A percentile compares a stretch with the other conserved stretches of the same genome.
phyloP scores from a whole-genome alignment of 1,139 yeast genomes.

The Arxiozyma telluris region DNA sequence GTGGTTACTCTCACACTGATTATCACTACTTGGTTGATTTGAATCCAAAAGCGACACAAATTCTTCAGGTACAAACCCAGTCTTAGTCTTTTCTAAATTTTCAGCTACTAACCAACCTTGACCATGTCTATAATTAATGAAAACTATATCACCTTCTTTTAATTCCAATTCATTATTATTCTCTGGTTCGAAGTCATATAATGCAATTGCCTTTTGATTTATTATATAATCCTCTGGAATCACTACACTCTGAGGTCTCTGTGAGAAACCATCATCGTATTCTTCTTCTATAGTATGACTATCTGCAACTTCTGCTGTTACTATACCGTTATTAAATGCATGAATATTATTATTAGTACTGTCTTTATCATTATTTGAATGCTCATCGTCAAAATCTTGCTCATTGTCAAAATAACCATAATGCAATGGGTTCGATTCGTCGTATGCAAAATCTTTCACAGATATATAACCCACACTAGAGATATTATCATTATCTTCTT shows the following conservation, averaged over 20 bases:
- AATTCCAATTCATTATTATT: conserved; percentile 84
- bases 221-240: conserved; percentile 31
- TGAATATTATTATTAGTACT: neutral
- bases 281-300: conserved; percentile 8
- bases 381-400: conserved; percentile 5
- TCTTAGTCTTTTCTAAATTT: conserved; percentile 30
- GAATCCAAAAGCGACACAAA: conserved; percentile 54
- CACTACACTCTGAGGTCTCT: conserved; percentile 30
- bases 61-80: conserved; percentile 94
- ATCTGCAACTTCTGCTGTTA: neutral
- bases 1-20: conserved; percentile 15
- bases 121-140: conserved; percentile 87
- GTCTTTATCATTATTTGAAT: neutral
- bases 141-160: conserved; percentile 71
- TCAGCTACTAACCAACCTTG: conserved; percentile 96
- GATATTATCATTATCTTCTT: conserved; percentile 4
- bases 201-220: conserved; percentile 64
- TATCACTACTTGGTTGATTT: conserved; percentile 11
- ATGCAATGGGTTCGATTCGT: conserved; percentile 54
- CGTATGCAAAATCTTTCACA: conserved; percentile 75
- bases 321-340: neutral
- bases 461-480: conserved; percentile 31
- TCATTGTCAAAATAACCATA: conserved; percentile 38
- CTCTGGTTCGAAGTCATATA: conserved; percentile 85
- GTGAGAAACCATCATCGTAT: conserved; percentile 30